phyloP scores from a whole-genome alignment of 108 stramenopile genomes.

The Nannochloropsis gaditana region DNA sequence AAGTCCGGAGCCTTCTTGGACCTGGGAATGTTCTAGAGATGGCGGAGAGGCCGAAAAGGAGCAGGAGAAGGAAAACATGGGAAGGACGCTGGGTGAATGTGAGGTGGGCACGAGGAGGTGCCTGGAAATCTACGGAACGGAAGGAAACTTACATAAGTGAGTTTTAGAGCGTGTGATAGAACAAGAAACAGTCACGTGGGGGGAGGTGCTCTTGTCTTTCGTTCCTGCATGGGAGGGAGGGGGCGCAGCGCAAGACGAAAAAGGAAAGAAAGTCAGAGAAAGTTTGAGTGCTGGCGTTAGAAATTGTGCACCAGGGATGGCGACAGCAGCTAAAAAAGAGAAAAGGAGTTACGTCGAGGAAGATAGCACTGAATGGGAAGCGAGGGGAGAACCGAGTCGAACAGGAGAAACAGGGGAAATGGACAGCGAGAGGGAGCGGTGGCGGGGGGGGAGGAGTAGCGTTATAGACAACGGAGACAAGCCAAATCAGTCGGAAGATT shows the following conservation, averaged over 20 bases:
- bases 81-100: not conserved
- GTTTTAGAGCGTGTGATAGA: not conserved
- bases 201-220: not conserved
- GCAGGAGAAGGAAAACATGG: not conserved
- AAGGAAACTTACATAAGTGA: not conserved
- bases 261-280: not conserved
- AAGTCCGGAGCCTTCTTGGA: not conserved
- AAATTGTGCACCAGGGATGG: not conserved
- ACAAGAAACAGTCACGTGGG: not conserved
- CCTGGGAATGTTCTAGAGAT: not conserved
- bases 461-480: not conserved
- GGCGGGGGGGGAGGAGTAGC: not conserved
- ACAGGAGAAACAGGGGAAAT: not conserved
- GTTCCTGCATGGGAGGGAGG: not conserved
- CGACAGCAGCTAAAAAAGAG: not conserved
- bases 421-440: not conserved
- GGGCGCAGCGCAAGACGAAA: not conserved
- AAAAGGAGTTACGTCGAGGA: not conserved
- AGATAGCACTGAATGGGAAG: not conserved
- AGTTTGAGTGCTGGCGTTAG: not conserved
- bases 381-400: not conserved
- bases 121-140: no score
- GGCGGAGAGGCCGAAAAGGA: not conserved
- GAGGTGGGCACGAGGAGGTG: no score
- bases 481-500: not conserved